Conservation (phyloP, 352 stramenopile genomes). For the Pythium biforme region DNA sequence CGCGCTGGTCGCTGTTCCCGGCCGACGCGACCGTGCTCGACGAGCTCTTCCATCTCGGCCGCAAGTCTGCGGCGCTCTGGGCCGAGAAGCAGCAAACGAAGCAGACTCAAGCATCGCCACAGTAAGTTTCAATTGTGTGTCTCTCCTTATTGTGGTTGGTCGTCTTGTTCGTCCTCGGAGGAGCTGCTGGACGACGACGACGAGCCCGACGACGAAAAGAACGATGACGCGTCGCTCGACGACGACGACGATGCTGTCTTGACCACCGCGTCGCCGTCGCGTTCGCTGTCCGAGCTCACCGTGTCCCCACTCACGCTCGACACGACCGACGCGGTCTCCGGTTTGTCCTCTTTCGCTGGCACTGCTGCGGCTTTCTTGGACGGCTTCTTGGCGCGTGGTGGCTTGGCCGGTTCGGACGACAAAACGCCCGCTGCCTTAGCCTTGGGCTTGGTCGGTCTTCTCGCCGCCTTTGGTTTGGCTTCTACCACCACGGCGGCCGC, state of each 20-base stretch:
- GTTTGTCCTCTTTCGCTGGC: background rate
- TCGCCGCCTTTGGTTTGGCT: background rate
- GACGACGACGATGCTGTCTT: conserved; percentile 53
- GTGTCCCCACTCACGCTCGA: conserved; percentile 20
- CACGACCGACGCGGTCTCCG: background rate
- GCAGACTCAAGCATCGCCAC: background rate
- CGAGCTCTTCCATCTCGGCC: conserved; percentile 60
- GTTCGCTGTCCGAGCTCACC: conserved; percentile 25
- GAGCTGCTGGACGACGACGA: conserved; percentile 49
- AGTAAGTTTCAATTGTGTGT: background rate
- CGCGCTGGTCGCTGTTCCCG: conserved; percentile 55
- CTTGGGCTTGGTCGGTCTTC: conserved; percentile 13
- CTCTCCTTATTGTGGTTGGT: background rate
- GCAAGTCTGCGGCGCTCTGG: conserved; percentile 52
- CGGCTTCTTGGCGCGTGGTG: conserved; percentile 1
- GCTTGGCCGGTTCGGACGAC: conserved; percentile 1
- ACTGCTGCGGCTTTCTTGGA: conserved; percentile 3
- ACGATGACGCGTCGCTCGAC: conserved; percentile 31
- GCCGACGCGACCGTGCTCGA: conserved; percentile 56
- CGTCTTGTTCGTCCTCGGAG: conserved; percentile 1
- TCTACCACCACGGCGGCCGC: too few relatives aligned
- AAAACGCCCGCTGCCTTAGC: background rate
- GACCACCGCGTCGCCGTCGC: conserved; percentile 28
- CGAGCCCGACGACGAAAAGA: conserved; percentile 31
- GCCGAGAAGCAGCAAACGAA: conserved; percentile 20